phyloP scores from a whole-genome alignment of 2,329 filamentous ascomycete genomes.

The Trichoderma oligosporum region DNA sequence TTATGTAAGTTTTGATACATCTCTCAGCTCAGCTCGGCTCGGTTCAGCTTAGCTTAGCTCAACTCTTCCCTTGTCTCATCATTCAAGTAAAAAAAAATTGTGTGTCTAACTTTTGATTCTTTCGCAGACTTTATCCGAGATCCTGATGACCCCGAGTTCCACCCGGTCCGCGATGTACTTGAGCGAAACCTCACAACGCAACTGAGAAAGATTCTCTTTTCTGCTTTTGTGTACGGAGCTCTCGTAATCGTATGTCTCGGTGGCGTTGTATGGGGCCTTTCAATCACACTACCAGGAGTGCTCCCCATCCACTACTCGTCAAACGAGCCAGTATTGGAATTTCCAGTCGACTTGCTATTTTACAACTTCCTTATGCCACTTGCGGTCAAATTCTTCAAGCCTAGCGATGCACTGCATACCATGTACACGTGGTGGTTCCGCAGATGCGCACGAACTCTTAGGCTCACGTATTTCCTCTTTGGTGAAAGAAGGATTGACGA shows the following conservation, averaged over 20 bases:
- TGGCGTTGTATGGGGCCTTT: slow-evolving; percentile 91
- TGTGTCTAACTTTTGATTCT: slow-evolving; percentile 19
- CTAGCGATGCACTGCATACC: slow-evolving; percentile 74
- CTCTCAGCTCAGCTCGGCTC: no score
- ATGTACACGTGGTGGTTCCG: slow-evolving; percentile 98
- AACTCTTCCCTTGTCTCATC: background rate
- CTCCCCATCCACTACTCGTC: slow-evolving; percentile 92
- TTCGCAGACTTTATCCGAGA: slow-evolving; percentile 85
- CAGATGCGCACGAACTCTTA: slow-evolving; percentile 71
- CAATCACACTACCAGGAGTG: slow-evolving; percentile 62
- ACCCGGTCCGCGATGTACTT: slow-evolving; percentile 92
- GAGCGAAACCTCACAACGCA: slow-evolving; percentile 91
- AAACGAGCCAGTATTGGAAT: slow-evolving; percentile 87
- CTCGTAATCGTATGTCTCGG: slow-evolving; percentile 90
- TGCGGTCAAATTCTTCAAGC: slow-evolving; percentile 77
- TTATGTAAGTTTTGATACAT: slow-evolving; percentile 61
- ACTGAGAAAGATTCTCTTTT: slow-evolving; percentile 92
- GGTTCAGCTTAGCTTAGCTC: no score
- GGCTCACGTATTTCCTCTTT: slow-evolving; percentile 90
- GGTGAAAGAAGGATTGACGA: slow-evolving; percentile 77
- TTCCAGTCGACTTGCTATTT: slow-evolving; percentile 88
- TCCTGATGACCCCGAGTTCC: slow-evolving; percentile 96
- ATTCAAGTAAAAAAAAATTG: background rate
- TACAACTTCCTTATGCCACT: slow-evolving; percentile 96
- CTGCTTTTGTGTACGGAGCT: slow-evolving; percentile 89